Evolutionary conservation across 352 stramenopile genomes (phyloP).

Genomic region (Phytophthora idaei): DNA sequence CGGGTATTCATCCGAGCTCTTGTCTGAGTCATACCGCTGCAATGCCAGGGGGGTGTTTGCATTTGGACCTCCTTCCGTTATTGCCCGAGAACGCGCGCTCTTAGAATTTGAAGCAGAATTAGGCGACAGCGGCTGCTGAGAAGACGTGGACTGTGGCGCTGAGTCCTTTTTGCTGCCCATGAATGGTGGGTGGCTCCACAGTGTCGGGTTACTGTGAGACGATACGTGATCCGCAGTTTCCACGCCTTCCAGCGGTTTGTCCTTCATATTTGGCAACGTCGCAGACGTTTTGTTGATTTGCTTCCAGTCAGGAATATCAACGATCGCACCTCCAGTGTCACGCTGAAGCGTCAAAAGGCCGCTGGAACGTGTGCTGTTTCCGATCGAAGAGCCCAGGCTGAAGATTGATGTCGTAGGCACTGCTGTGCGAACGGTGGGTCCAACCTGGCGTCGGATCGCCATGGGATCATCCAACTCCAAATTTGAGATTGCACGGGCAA

Average conservation of each 20-base stretch:
- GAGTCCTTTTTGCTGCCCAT: slow-evolving; percentile 43
- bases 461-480: slow-evolving; percentile 81
- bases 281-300: slow-evolving; percentile 62
- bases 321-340: slow-evolving; percentile 49
- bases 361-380: slow-evolving; percentile 53
- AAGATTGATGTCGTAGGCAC: slow-evolving; percentile 72
- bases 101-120: slow-evolving; percentile 21
- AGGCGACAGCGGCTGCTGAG: slow-evolving; percentile 34
- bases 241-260: slow-evolving; percentile 33
- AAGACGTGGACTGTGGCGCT: slow-evolving; percentile 26
- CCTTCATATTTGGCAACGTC: slow-evolving; percentile 59
- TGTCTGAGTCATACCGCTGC: slow-evolving; percentile 38
- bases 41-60: slow-evolving; percentile 15
- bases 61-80: slow-evolving; percentile 23
- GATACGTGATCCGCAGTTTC: slow-evolving; percentile 43
- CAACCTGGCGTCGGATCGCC: slow-evolving; percentile 63
- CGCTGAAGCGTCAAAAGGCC: slow-evolving; percentile 56
- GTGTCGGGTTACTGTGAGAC: slow-evolving; percentile 61
- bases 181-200: slow-evolving; percentile 74
- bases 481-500: slow-evolving; percentile 77
- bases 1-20: slow-evolving; percentile 25
- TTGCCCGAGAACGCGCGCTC: slow-evolving; percentile 18
- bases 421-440: slow-evolving; percentile 50
- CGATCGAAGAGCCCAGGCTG: slow-evolving; percentile 58
- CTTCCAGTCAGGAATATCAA: slow-evolving; percentile 65